These are phyloP conservation scores for Aspergillus brunneoviolaceus DNA, from an alignment of 2,329 filamentous ascomycete species.

Conservation along the genomic window DNA sequence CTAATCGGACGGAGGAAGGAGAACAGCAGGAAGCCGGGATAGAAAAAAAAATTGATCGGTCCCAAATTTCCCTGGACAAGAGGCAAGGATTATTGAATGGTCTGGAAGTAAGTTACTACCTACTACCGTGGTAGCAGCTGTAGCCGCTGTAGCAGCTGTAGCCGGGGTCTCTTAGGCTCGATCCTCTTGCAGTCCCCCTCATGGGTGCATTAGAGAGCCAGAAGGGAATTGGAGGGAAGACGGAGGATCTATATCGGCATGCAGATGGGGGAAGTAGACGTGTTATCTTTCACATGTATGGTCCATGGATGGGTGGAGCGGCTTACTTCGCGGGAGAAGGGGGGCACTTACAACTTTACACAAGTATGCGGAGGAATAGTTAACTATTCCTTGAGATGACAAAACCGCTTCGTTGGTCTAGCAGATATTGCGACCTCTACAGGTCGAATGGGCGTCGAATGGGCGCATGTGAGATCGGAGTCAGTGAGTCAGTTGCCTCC, in stretches of 20 bases:
- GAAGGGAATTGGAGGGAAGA: conserved; percentile 1
- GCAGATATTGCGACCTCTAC: neutral
- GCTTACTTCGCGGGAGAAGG: too few species aligned
- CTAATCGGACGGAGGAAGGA: neutral
- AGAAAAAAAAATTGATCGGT: neutral
- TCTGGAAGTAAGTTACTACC: too few species aligned
- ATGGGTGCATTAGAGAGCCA: neutral
- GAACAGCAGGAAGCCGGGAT: neutral
- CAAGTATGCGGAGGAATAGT: neutral
- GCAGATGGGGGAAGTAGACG: conserved; percentile 11
- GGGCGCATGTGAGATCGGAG: neutral
- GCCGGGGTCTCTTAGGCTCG: neutral
- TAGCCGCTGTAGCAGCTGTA: neutral
- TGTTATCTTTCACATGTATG: conserved; percentile 14
- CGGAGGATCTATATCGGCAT: conserved; percentile 4
- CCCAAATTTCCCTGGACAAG: neutral
- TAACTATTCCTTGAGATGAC: neutral
- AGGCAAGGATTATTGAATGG: neutral
- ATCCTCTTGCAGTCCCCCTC: neutral
- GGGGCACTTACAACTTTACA: too few species aligned
- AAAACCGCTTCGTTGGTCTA: neutral
- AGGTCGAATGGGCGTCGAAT: neutral
- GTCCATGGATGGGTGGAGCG: neutral
- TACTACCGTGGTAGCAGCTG: neutral
- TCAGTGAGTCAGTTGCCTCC: neutral